phyloP scores from a whole-genome alignment of 2,329 filamentous ascomycete species.

The Colletotrichum neosansevieriae region DNA sequence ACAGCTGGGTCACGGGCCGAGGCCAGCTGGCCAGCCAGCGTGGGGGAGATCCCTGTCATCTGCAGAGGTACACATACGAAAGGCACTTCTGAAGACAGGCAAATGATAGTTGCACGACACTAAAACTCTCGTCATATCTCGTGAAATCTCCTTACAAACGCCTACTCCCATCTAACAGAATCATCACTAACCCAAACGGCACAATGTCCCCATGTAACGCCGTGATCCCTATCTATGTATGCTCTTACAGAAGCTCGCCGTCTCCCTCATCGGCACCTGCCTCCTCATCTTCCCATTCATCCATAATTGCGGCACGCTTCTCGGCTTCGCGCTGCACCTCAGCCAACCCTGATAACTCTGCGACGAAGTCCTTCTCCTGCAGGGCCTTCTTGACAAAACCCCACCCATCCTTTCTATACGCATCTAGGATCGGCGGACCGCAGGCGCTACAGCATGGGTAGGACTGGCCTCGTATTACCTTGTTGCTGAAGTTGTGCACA shows the following conservation, averaged over 20 bases:
- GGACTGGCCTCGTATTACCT: constrained; percentile 78
- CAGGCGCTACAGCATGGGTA: constrained; percentile 88
- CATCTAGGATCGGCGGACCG: constrained; percentile 75
- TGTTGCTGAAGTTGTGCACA: constrained; percentile 78
- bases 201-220: background rate
- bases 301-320: constrained; percentile 63
- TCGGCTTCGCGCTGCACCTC: constrained; percentile 76
- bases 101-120: too few relatives aligned
- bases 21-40: constrained; percentile 17
- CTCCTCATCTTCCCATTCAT: constrained; percentile 70
- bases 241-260: constrained; percentile 54
- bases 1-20: constrained; percentile 26
- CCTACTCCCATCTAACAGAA: background rate
- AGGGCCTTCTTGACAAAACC: constrained; percentile 81
- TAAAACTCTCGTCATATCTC: too few relatives aligned
- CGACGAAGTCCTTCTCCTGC: constrained; percentile 81
- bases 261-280: constrained; percentile 65
- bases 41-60: constrained; percentile 33
- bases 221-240: background rate
- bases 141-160: background rate
- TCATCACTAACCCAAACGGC: too few relatives aligned
- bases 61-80: background rate
- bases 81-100: too few relatives aligned
- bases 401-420: constrained; percentile 78
- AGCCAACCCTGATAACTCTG: constrained; percentile 79